Base-by-base conservation (phyloP, 1,139 yeast genomes). In the Trichomonascaceae sp. region DNA sequence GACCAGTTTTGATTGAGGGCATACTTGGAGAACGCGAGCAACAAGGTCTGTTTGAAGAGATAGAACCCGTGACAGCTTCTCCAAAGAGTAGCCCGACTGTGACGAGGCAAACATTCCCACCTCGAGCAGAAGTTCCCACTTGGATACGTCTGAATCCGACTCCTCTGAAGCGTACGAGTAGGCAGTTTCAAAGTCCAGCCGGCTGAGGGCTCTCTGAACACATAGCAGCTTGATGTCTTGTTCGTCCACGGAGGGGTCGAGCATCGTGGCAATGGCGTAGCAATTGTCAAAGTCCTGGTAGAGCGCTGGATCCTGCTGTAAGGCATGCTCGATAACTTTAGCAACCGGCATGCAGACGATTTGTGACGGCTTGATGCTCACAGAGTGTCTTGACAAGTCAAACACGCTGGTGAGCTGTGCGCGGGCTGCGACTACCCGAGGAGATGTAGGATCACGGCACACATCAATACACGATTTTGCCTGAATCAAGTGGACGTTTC, bases 51-150 rank as follows among this genome's bases (percentile, higher is more conserved):
- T 6, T 20, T 20, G 23, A 30, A 51, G 47, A 1, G 74, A 52
- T 15, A 74, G 54, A 3, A 71, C 54, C 31, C 62, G 63, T 37
- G 67, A 47, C 44, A 73, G 76, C 38, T 62, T 59, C 11, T 45
- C 51, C 32, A 46, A 61, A 41, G 56, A 52, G 14, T 46, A 43
- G 16, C 54, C 52, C 74, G 74, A 69, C 4, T 54, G 54, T 1
- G 74, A 72, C 2, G 74, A 63, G 9, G 65, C 54, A 43, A 52
- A 72, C 44, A 69, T 69, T 2, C 77, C 77, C 2, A 72, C 71
- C 43, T 73, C 56, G n/a, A 58, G 56, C 9, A 27, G 29, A 13
- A 26, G 16, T 20, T 57, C 58, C 23, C 62, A 46, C 15, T 50
- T 49, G 55, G 58, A 20, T 11, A 17, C 27, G 8, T 29, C 17